Evolutionary conservation across 1,139 yeast species (phyloP).

Genomic region (Protomyces inouyei): DNA sequence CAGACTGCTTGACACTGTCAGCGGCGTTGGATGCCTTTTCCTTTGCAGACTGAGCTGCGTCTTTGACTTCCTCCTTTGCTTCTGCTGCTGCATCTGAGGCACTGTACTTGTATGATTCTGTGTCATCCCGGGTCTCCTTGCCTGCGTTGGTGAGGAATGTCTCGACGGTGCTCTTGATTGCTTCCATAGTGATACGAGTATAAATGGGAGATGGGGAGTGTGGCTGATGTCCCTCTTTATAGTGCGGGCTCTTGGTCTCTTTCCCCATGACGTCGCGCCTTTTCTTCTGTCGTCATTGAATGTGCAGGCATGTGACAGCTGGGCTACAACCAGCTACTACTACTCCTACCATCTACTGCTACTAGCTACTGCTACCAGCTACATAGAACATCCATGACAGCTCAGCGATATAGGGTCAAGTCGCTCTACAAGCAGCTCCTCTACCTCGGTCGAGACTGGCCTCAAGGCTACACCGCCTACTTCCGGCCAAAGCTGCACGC

Average conservation of each 20-base stretch:
- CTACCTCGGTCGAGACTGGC: conserved; percentile 32
- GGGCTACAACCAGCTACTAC: no score
- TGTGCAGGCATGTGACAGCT: no score
- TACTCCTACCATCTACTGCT: not conserved
- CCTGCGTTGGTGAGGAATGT: conserved; percentile 9
- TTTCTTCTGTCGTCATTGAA: no score
- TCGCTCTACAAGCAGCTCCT: conserved; percentile 31
- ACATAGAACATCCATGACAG: not conserved
- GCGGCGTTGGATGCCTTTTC: not conserved
- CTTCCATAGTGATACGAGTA: not conserved
- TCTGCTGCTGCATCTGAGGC: not conserved
- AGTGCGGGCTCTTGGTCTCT: no score
- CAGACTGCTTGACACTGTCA: not conserved
- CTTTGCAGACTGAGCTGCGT: not conserved
- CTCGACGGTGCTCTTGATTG: conserved; percentile 3
- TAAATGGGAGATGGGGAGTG: no score
- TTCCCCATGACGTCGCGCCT: no score
- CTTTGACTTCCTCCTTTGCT: not conserved
- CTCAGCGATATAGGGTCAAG: conserved; percentile 27
- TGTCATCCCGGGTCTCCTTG: conserved; percentile 1
- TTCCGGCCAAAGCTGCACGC: conserved; percentile 30
- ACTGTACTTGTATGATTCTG: conserved; percentile 1
- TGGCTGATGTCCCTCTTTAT: no score
- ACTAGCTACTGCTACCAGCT: not conserved
- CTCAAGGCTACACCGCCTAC: conserved; percentile 31